Evolutionary conservation across 768 basidiomycete genomes (phyloP), one percentile per base, ranked within the genome.

Genomic region (Pluteus cervinus): DNA sequence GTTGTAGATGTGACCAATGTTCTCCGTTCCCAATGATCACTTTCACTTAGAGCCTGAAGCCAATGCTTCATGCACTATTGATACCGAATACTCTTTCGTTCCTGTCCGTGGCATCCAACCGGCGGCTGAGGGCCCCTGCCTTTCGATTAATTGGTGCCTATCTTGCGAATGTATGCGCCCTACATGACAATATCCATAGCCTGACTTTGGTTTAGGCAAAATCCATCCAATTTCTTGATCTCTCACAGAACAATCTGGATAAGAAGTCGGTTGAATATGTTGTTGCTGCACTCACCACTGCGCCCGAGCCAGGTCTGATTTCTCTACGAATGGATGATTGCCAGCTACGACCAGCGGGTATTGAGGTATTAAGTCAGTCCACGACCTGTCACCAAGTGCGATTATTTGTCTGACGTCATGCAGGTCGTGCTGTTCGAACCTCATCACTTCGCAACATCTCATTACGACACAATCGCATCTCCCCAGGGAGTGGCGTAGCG

Each of bases 261-360:
- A 89, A 86, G 57, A 84, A 80, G 55, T 71, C 85, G 0, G 69
- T 90, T 11, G 93, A 97, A 34, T 85, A 80, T 45, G 71, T 98
- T 30, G 79, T 86, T 0, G 73, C 72, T 17, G 80, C 83, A 2
- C 64, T 96, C 12, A 58, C 72, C 39, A 60, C 60, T 2, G 65
- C 74, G 4, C 68, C 73, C n/a, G 62, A 70, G 33, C 63, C 65
- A 4, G 76, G 79, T 3, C 61, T 94, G 1, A 72, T 85, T 14
- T 87, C 88, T 0, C 58, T 97, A n/a, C 75, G 87, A 15, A 56
- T 99, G 35, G 94, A 98, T 46, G 91, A 91, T 37, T 97, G 92
- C 50, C 65, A 68, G 7, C 61, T 98, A 24, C 73, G 81, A 12
- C 77, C 83, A 0, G 75, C 73, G 31, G 77, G 78, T 1, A 65